Conservation (phyloP, 108 stramenopile genomes). For the Cyclotella cryptica region DNA sequence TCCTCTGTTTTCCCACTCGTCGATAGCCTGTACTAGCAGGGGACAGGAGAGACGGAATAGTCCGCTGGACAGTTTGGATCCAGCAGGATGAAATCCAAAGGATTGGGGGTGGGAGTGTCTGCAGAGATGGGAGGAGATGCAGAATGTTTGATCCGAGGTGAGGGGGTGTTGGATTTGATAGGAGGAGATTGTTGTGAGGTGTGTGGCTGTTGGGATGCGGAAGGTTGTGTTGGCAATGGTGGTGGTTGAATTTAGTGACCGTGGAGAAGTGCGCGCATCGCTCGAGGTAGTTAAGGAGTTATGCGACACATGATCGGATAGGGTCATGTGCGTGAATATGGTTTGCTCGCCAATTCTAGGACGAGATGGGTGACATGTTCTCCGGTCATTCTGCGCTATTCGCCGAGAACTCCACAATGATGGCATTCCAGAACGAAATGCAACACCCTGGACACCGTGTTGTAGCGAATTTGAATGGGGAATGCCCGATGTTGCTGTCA, state of each 20-base stretch:
- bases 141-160: conserved; percentile 23
- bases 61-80: conserved; percentile 33
- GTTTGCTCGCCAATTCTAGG: too few relatives aligned
- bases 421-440: too few relatives aligned
- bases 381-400: too few relatives aligned
- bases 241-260: not conserved
- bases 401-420: too few relatives aligned
- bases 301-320: too few relatives aligned
- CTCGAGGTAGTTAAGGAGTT: too few relatives aligned
- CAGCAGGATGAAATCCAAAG: conserved; percentile 46
- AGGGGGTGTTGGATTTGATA: conserved; percentile 31
- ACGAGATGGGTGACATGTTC: too few relatives aligned
- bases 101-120: conserved; percentile 43
- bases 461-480: too few relatives aligned
- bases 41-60: conserved; percentile 45
- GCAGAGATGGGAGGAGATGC: conserved; percentile 26
- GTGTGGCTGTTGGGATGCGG: conserved; percentile 16
- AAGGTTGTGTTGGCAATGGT: conserved; percentile 40
- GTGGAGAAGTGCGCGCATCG: too few relatives aligned
- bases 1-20: conserved; percentile 36
- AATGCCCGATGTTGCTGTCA: too few relatives aligned
- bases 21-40: conserved; percentile 28
- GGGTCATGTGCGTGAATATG: too few relatives aligned
- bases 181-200: conserved; percentile 25
- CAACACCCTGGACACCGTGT: too few relatives aligned